Percentiles rank a stretch among this genome's conserved stretches.
These are phyloP conservation scores for Vitis amurensis DNA, from an alignment of 164 flowering plant species.

Conservation along the genomic window DNA sequence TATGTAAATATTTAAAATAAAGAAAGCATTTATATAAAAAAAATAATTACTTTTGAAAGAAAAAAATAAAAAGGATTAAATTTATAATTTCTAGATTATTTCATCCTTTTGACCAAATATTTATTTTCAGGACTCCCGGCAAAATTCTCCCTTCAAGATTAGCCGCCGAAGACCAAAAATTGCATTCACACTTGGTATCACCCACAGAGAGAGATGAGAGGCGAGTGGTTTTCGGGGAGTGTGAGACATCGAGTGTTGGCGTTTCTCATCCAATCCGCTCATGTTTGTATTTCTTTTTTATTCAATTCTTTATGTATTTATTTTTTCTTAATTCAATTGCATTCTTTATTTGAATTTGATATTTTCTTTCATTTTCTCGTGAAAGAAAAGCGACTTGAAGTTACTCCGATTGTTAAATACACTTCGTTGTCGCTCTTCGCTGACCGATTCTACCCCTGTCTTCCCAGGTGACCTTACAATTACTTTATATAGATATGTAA, in stretches of 20 bases:
- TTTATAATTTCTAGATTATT: rapidly evolving
- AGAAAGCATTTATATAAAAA: too few species aligned
- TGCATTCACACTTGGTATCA: too few species aligned
- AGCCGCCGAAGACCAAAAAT: too few species aligned
- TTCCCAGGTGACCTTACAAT: constrained; percentile 24
- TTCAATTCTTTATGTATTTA: background rate
- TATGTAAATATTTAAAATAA: too few species aligned
- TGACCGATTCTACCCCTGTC: constrained; percentile 55
- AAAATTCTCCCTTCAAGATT: too few species aligned
- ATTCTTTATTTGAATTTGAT: background rate
- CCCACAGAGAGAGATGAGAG: constrained; percentile 13
- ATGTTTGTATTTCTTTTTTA: constrained; percentile 16
- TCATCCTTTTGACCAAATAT: too few species aligned
- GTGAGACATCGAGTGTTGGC: constrained; percentile 35
- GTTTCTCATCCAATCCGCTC: constrained; percentile 51
- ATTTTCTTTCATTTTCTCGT: background rate
- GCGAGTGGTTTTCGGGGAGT: constrained; percentile 9
- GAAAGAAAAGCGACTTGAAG: constrained; percentile 35
- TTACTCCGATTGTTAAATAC: constrained; percentile 69
- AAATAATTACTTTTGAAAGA: too few species aligned
- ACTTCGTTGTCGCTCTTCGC: constrained; percentile 66
- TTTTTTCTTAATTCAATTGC: background rate
- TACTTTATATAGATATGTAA: too few species aligned
- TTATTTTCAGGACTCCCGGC: too few species aligned
- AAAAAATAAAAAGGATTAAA: too few species aligned